Conservation (phyloP, 2,329 filamentous ascomycete genomes). For the Pseudogymnoascus sp. region DNA sequence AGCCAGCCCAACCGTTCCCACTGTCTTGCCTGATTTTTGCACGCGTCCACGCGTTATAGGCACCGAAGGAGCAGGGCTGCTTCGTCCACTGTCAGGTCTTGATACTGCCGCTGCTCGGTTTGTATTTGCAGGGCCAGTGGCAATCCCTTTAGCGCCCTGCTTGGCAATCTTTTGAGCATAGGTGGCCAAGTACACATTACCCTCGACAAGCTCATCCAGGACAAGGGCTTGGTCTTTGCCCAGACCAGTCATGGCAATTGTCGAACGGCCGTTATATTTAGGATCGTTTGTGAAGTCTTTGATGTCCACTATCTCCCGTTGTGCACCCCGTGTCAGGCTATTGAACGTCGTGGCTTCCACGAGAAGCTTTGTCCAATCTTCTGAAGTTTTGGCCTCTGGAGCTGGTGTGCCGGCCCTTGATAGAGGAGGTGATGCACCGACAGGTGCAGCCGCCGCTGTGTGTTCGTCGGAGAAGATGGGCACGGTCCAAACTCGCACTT, state of each 20-base stretch:
- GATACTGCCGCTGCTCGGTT: conserved; percentile 22
- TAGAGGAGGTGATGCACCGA: conserved; percentile 34
- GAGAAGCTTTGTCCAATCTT: conserved; percentile 36
- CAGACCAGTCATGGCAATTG: conserved; percentile 59
- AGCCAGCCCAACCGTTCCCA: conserved; percentile 73
- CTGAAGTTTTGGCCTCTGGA: conserved; percentile 15
- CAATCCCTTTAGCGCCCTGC: conserved; percentile 15
- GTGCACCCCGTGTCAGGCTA: conserved; percentile 51
- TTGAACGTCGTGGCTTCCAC: conserved; percentile 51
- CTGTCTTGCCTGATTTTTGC: conserved; percentile 59
- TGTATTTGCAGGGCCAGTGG: conserved; percentile 15
- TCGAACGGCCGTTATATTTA: conserved; percentile 70
- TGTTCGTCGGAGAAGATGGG: conserved; percentile 20
- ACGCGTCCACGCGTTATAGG: conserved; percentile 64
- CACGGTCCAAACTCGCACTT: conserved; percentile 54
- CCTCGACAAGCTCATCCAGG: conserved; percentile 69
- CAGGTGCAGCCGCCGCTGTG: conserved; percentile 34
- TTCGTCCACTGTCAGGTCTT: conserved; percentile 51
- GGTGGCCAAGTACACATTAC: conserved; percentile 50
- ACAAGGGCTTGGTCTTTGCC: conserved; percentile 68
- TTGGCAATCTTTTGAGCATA: conserved; percentile 28
- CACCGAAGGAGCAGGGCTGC: conserved; percentile 53
- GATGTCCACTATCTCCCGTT: conserved; percentile 55
- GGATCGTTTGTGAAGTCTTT: conserved; percentile 64
- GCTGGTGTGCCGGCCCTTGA: conserved; percentile 24